Percentiles rank a stretch among this genome's conserved stretches.
Conservation (phyloP, 2,329 filamentous ascomycete species). For the Beauveria medogensis region DNA sequence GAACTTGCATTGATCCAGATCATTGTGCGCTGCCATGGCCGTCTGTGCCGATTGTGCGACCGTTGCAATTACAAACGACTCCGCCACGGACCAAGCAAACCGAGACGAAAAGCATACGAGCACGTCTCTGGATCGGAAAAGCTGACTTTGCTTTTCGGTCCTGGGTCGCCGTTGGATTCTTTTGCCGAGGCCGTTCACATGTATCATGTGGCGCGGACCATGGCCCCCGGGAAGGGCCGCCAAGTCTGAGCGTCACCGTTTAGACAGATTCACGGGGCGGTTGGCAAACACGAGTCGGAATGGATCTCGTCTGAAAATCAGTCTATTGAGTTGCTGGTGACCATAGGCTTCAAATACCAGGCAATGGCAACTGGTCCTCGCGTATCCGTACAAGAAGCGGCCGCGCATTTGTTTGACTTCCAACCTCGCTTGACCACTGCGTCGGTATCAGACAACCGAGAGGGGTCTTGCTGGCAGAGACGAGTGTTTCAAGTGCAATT, state of each 20-base stretch:
- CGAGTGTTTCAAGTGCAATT: slow-evolving; percentile 13
- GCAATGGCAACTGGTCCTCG: neutral
- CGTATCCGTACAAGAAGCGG: neutral
- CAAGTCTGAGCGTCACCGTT: neutral
- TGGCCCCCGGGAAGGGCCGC: slow-evolving; percentile 8
- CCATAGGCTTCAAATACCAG: neutral
- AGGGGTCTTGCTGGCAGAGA: neutral
- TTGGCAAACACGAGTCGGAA: no score
- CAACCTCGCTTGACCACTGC: slow-evolving; percentile 2
- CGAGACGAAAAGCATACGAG: neutral
- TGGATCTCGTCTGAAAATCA: neutral
- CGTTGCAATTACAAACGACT: neutral
- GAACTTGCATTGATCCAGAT: neutral
- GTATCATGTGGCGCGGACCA: slow-evolving; percentile 4
- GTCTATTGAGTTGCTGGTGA: neutral
- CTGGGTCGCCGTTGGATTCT: neutral
- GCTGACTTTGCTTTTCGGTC: neutral
- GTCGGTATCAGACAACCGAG: slow-evolving; percentile 10
- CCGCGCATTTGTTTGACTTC: slow-evolving; percentile 4
- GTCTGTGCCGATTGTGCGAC: neutral
- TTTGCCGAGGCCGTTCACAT: slow-evolving; percentile 10
- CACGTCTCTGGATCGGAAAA: neutral
- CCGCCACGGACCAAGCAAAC: neutral
- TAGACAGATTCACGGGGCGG: no score
- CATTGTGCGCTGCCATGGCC: neutral